These are phyloP conservation scores for Ceraceosorus guamensis DNA, from an alignment of 1,284 basidiomycete genomes.

Conservation along the genomic window DNA sequence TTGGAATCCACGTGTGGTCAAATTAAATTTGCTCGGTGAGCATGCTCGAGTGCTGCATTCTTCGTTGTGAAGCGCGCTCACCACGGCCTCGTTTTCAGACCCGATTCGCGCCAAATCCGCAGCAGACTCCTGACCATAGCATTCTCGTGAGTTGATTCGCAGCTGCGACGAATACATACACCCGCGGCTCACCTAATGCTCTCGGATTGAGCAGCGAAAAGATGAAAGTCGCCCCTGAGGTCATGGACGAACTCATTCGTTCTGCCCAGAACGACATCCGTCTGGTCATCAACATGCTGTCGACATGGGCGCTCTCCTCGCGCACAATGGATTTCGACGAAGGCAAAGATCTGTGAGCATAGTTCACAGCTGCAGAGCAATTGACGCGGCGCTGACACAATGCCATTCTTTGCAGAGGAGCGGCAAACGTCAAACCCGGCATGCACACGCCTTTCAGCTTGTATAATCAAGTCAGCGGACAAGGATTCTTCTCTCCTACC, in stretches of 20 bases:
- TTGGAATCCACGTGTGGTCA: constrained; percentile 59
- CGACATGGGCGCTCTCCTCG: constrained; percentile 66
- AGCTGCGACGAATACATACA: not conserved
- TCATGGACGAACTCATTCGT: constrained; percentile 80
- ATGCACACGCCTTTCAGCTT: constrained; percentile 63
- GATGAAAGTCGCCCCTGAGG: constrained; percentile 80
- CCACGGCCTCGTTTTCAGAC: no score
- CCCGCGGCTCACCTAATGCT: not conserved
- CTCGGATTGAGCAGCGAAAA: constrained; percentile 51
- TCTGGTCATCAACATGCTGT: constrained; percentile 94
- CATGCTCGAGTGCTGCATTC: not conserved
- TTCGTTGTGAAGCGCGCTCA: not conserved
- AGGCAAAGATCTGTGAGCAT: constrained; percentile 57
- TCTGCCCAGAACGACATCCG: constrained; percentile 91
- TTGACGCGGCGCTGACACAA: not conserved
- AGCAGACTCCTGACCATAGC: constrained; percentile 69
- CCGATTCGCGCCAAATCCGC: constrained; percentile 7
- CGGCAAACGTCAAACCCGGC: constrained; percentile 72
- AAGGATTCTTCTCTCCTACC: constrained; percentile 77
- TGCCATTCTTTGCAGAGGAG: constrained; percentile 53
- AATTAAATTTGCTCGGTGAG: constrained; percentile 57
- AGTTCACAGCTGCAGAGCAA: not conserved
- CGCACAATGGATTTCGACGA: constrained; percentile 55
- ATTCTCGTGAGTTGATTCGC: constrained; percentile 18
- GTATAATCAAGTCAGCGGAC: constrained; percentile 64